Base-by-base conservation (phyloP, 164 flowering plant species). In the Berberis vulgaris region DNA sequence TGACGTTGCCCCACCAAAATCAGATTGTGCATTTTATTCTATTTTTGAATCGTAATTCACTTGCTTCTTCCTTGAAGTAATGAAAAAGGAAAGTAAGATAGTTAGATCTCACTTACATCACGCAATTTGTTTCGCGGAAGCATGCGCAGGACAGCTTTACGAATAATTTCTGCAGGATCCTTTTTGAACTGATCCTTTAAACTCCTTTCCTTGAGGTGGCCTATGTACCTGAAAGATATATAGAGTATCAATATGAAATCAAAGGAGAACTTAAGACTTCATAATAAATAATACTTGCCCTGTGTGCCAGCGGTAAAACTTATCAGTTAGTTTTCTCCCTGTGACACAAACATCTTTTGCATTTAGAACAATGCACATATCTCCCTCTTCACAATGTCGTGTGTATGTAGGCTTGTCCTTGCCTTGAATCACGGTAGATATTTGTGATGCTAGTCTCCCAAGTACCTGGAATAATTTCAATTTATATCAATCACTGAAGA, bases 111-210 rank as follows among this genome's bases (percentile, higher is more conserved):
- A 80, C 94, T 83, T 59, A 93, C 98, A 80, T 88, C 96, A 69
- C 95, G 94, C 65, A 94, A 67, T 77, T 91, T 94, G 78, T 94
- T 94, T 64, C 93, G 80, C 11, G 98, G 97, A 74, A 91, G 97
- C 97, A 94, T 94, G 52, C 98, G 88, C 4, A 87, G 47, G 46
- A 94, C 93, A 64, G 96, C 98, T 77, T 91, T 94, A 7, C 96
- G 91, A 59, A 91, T 94, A 60, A 88, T 97, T 77, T 88, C 97
- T 41, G 97, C 88, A 54, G 97, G 98, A 73, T 94, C 98, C 74
- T 83, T 94, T 4, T 76, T 86, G 79, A 91, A 68, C 77, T 94
- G 98, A 61, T 91, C 96, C 75, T 87, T 88, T 62, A 94, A 73
- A 65, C 71, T 94, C 80, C 97, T 83, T 73, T 88, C 84, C 73